Evolutionary conservation across 1,284 basidiomycete species (phyloP).

Genomic region (Fistulinella cinereoalba): DNA sequence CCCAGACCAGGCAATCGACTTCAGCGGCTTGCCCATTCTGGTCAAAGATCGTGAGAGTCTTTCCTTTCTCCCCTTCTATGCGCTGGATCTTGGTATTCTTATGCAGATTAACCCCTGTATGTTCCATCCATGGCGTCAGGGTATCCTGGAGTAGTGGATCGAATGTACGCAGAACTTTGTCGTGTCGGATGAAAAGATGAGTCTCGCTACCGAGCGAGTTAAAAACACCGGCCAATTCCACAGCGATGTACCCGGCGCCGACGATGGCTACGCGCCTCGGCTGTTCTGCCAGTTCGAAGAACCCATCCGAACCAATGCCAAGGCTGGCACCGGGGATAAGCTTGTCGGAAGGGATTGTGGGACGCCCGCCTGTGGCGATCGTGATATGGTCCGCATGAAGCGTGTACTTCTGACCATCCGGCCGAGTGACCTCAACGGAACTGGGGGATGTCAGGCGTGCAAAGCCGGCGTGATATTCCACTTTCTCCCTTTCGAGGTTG

Average conservation of each 20-base stretch:
- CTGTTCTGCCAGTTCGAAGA: conserved; percentile 90
- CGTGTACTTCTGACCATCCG: conserved; percentile 63
- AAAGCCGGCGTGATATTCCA: conserved; percentile 85
- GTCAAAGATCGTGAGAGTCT: conserved; percentile 66
- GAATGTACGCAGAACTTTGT: conserved; percentile 90
- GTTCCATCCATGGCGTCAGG: conserved; percentile 92
- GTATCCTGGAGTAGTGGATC: conserved; percentile 86
- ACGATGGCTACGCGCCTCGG: conserved; percentile 93
- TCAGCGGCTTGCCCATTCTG: conserved; percentile 75
- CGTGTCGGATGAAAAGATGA: conserved; percentile 87
- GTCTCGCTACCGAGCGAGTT: conserved; percentile 87
- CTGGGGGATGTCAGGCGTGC: conserved; percentile 70
- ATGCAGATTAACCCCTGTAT: conserved; percentile 88
- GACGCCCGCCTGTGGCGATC: conserved; percentile 86
- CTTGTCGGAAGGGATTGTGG: conserved; percentile 77
- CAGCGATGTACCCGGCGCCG: conserved; percentile 96
- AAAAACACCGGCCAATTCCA: conserved; percentile 90
- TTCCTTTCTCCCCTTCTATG: conserved; percentile 72
- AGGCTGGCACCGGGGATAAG: conserved; percentile 86
- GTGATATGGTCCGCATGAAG: conserved; percentile 75
- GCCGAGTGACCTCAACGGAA: conserved; percentile 64
- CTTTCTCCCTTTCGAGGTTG: conserved; percentile 86
- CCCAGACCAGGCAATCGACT: conserved; percentile 91
- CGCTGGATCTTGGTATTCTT: conserved; percentile 73
- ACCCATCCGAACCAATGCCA: conserved; percentile 93